Base-by-base conservation (phyloP, 129 eudicot species). In the Tagetes patula region DNA sequence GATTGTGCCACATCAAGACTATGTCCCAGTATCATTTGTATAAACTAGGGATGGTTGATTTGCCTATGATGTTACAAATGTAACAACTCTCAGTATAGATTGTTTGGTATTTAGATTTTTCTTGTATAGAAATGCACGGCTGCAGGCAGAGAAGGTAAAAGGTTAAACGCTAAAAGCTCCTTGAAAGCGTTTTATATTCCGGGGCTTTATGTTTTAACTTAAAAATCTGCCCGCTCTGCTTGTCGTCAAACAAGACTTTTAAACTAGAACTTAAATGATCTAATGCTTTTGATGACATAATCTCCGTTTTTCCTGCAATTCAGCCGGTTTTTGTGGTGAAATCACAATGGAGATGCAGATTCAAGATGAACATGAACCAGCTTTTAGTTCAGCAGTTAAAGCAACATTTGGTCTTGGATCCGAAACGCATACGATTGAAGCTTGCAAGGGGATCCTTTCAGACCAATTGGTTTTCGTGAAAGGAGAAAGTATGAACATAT, bases 381-480 rank as follows among this genome's bases (percentile, higher is more conserved):
- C 47, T 67, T 34, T 67, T 38, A 47, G 37, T 63, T 69, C 84
- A 47, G 47, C 41, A 20, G 99, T 90, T 43, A 90, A 80, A 78
- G 94, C 86, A 65, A 87, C 82, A 27, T 11, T 94, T 69, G 66
- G 67, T 8, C 99, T 94, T 72, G 99, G 97, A 77, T 85, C 93
- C 3, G 99, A 94, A 84, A 81, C 76, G 11, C 80, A 76, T 75
- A 50, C 69, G 3, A 77, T 87, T 74, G 37, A 77, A 71, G 85
- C 77, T 77, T 65, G 74, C 75, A 79, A 76, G 33, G 98, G 93
- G 30, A 75, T 79, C 73, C 77, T 94, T 55, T 87, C 96, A 0
- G 89, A 93, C 73, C 91, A 89, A 70, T 62, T 89, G 75, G 83
- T 61, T 60, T 74, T 73, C 36, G 79, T 88, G 75, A 94, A 94